Conservation (phyloP, 257 asterid species). For the Gentiana dahurica region DNA sequence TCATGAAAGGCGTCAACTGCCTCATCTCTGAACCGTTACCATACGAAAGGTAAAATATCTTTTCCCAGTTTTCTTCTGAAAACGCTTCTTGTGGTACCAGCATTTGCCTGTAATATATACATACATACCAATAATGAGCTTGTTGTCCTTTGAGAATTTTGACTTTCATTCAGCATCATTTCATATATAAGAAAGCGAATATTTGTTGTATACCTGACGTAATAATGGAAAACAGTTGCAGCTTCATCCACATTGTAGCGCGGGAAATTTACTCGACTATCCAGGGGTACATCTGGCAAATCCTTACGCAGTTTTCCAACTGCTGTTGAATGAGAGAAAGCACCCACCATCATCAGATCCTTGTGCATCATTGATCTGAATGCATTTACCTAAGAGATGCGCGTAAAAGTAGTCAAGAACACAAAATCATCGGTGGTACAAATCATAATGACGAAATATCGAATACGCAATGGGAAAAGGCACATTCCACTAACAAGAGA, state of each 20-base stretch:
- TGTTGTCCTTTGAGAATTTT: neutral
- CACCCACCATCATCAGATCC: constrained; percentile 87
- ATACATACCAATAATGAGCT: neutral
- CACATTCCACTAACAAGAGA: neutral
- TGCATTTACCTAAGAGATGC: constrained; percentile 60
- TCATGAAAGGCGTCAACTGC: constrained; percentile 74
- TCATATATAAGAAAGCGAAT: neutral
- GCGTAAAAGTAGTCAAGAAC: neutral
- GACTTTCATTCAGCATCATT: neutral
- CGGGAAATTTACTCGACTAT: constrained; percentile 71
- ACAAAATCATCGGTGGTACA: no score
- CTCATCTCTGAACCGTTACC: constrained; percentile 97
- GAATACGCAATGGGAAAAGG: neutral
- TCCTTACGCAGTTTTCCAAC: constrained; percentile 90
- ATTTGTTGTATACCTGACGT: constrained; percentile 52
- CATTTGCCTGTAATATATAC: constrained; percentile 58
- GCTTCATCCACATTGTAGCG: constrained; percentile 89
- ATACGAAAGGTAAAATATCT: constrained; percentile 74
- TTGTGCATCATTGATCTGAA: constrained; percentile 86
- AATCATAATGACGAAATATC: neutral
- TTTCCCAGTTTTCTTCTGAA: constrained; percentile 89
- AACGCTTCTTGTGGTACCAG: constrained; percentile 65
- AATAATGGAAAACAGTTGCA: constrained; percentile 75
- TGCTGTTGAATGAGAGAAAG: constrained; percentile 89
- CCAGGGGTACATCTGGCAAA: constrained; percentile 78